Conservation (phyloP, 2,329 filamentous ascomycete genomes). For the Phialophora tarda region DNA sequence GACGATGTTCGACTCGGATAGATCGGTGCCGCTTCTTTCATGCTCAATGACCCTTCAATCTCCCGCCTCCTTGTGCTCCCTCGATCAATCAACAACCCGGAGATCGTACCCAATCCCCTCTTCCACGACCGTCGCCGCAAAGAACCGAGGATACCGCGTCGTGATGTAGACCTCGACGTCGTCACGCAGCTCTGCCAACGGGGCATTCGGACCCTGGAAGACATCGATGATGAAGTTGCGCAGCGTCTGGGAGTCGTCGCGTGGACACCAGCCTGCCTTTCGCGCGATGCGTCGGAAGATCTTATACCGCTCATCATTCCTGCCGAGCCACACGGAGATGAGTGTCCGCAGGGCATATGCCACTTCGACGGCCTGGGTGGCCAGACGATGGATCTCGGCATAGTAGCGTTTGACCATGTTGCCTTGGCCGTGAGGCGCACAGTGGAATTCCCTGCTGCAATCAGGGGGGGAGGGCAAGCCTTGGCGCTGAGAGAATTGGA, state of each 20-base stretch:
- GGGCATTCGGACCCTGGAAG: not conserved
- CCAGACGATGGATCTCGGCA: no score
- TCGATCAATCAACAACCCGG: not conserved
- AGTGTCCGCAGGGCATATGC: no score
- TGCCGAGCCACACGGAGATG: constrained; percentile 16
- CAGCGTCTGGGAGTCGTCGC: not conserved
- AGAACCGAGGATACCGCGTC: constrained; percentile 7
- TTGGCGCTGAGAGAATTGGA: no score
- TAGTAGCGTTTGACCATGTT: no score
- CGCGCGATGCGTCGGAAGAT: not conserved
- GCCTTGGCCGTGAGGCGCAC: no score
- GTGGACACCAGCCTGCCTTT: constrained; percentile 15
- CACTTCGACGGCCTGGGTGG: no score
- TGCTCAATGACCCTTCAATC: no score
- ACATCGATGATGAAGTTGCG: constrained; percentile 6
- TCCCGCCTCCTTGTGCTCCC: no score
- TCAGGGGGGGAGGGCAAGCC: no score
- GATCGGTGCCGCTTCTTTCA: no score
- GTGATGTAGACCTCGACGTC: not conserved
- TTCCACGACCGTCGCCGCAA: not conserved
- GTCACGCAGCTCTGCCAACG: not conserved
- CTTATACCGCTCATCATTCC: not conserved
- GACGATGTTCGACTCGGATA: no score
- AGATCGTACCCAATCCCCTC: not conserved
- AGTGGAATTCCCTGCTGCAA: no score